phyloP scores from a whole-genome alignment of 352 stramenopile genomes.

The Globisporangium apiculatum region DNA sequence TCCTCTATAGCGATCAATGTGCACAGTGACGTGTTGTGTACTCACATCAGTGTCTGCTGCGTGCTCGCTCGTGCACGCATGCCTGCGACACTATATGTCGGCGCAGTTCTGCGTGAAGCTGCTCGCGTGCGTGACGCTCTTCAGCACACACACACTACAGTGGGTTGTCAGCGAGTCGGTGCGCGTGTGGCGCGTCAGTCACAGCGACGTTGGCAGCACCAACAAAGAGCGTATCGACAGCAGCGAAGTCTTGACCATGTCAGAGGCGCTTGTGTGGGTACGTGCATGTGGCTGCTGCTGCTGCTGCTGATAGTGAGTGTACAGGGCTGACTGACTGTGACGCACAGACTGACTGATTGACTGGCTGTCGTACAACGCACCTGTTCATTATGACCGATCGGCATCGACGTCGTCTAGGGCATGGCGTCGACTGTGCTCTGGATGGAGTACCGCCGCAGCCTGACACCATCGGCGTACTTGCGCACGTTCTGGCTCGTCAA shows the following conservation, averaged over 20 bases:
- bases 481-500: conserved; percentile 56
- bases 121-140: conserved; percentile 34
- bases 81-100: not conserved
- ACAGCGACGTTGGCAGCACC: conserved; percentile 8
- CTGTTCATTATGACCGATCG: too few species aligned
- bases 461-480: conserved; percentile 45
- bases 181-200: conserved; percentile 13
- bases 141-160: conserved; percentile 35
- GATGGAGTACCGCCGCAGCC: conserved; percentile 69
- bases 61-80: too few species aligned
- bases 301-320: too few species aligned
- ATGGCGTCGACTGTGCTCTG: conserved; percentile 49
- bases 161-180: conserved; percentile 39
- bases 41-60: too few species aligned
- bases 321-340: too few species aligned
- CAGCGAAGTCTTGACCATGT: conserved; percentile 34
- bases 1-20: not conserved
- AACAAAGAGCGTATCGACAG: conserved; percentile 17
- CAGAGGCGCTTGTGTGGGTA: conserved; percentile 61
- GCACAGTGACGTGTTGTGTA: too few species aligned
- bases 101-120: conserved; percentile 59
- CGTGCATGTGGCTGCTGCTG: not conserved
- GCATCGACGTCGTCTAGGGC: conserved; percentile 12
- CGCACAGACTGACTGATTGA: too few species aligned
- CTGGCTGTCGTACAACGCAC: not conserved